A percentile compares a stretch with the other conserved stretches of the same genome.
Conservation (phyloP, 176 grass and related monocot genomes). For the Zea luxurians region DNA sequence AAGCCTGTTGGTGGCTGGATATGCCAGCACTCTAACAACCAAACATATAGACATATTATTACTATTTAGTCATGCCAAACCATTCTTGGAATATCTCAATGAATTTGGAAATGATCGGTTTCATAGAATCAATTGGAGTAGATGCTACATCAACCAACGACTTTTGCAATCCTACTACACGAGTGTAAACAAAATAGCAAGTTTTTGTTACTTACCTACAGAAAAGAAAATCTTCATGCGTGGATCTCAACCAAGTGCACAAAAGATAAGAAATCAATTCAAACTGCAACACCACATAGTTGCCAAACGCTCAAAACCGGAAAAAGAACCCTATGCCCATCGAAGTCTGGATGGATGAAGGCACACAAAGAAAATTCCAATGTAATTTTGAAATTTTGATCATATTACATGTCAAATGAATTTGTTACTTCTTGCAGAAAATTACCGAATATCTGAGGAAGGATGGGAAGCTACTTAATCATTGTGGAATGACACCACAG, state of each 20-base stretch:
- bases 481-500: conserved; percentile 76
- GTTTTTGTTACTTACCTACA: neutral
- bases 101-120: too few relatives aligned
- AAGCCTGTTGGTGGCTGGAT: too few relatives aligned
- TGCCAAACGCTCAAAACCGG: neutral
- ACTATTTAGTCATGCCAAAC: too few relatives aligned
- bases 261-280: neutral
- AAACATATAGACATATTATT: too few relatives aligned
- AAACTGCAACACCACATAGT: too few relatives aligned
- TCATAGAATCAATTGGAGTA: too few relatives aligned
- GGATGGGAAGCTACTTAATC: conserved; percentile 89
- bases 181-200: neutral
- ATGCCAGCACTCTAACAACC: too few relatives aligned
- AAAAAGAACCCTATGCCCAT: neutral
- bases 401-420: conserved; percentile 24
- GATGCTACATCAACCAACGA: too few relatives aligned
- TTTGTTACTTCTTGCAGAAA: conserved; percentile 61
- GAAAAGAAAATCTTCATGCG: neutral
- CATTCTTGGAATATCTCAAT: too few relatives aligned
- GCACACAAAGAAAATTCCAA: neutral
- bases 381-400: conserved; percentile 11
- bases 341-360: neutral
- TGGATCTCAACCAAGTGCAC: neutral
- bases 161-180: too few relatives aligned
- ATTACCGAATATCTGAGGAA: conserved; percentile 66